Base-by-base conservation (phyloP, 2,329 filamentous ascomycete species). In the Alternaria gansuensis region DNA sequence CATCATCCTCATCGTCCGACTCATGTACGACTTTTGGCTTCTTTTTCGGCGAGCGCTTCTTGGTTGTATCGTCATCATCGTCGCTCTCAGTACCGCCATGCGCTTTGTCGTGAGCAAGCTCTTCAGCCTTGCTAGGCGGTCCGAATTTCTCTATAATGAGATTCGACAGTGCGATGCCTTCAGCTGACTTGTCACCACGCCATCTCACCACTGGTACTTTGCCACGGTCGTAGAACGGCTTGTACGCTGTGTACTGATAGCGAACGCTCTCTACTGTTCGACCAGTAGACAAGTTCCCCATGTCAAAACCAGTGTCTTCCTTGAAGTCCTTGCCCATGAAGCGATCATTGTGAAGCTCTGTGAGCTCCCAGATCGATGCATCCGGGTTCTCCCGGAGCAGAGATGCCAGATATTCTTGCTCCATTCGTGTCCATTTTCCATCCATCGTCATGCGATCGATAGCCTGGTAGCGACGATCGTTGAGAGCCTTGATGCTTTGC, bases 221-320 rank as follows among this genome's bases (percentile, higher is more conserved):
- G 1, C 71, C 71, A 1, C 36, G 14, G 9, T 74, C 64, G 51
- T 74, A 75, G 0, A 43, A 8, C 0, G 61, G 41, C 60, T 72
- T 70, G 56, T 65, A 67, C 0, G 51, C 57, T 10, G 64, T 55
- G 51, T 75, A 75, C 46, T 75, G 69, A 29, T 66, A 39, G 1
- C 68, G 54, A 3, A 74, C 64, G 50, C 67, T 70, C 60, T 75
- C 73, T 0, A 69, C 68, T 2, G 70, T 73, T 4, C 71, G 68
- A 8, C 69, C 70, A 7, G 9, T 39, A 2, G 62, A 64, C 0
- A 66, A n/a, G 4, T 49, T 8, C 1, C 41, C 48, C 24, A 59
- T 61, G 1, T 8, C 17, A n/a, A 70, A 67, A 3, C 46, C 64
- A 2, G 52, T 62, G 1, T 40, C 31, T 11, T 46, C 44, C 0